Evolutionary conservation across 1,139 yeast species (phyloP).

Genomic region (Zygosaccharomyces sapae): DNA sequence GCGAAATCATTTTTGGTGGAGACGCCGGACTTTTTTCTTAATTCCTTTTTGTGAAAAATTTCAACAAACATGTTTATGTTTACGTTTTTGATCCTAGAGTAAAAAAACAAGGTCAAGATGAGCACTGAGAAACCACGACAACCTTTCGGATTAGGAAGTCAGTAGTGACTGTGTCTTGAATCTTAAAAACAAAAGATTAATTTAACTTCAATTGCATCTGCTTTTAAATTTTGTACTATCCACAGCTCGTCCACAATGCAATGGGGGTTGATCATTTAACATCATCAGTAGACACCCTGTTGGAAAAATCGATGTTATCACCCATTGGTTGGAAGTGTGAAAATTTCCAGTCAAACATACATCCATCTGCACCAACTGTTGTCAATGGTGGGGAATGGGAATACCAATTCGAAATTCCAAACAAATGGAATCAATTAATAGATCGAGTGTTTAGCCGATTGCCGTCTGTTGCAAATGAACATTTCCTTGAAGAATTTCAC

Average conservation of each 20-base stretch:
- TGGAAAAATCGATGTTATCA: neutral
- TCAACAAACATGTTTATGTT: slow-evolving; percentile 7
- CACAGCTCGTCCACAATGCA: neutral
- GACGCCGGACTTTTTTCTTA: slow-evolving; percentile 6
- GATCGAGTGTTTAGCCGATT: slow-evolving; percentile 15
- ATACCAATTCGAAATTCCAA: neutral
- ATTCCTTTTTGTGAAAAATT: slow-evolving; percentile 1
- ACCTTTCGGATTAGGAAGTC: neutral
- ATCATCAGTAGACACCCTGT: slow-evolving; percentile 13
- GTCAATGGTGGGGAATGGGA: slow-evolving; percentile 10
- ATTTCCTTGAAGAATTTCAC: slow-evolving; percentile 31
- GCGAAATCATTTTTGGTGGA: slow-evolving; percentile 63
- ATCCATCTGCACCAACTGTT: slow-evolving; percentile 29
- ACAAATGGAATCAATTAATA: slow-evolving; percentile 7
- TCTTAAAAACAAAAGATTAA: too few species aligned
- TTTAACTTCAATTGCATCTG: too few species aligned
- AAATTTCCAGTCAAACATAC: slow-evolving; percentile 11
- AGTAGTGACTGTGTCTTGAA: too few species aligned
- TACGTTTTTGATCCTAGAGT: slow-evolving; percentile 1
- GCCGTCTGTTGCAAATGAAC: slow-evolving; percentile 14
- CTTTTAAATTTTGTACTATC: neutral
- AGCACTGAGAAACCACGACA: neutral
- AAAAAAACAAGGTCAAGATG: neutral
- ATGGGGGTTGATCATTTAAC: slow-evolving; percentile 1
- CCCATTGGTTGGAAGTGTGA: neutral